Conservation (phyloP, 192 early-diverging fungal species). For the Gorgonomyces haynaldii region DNA sequence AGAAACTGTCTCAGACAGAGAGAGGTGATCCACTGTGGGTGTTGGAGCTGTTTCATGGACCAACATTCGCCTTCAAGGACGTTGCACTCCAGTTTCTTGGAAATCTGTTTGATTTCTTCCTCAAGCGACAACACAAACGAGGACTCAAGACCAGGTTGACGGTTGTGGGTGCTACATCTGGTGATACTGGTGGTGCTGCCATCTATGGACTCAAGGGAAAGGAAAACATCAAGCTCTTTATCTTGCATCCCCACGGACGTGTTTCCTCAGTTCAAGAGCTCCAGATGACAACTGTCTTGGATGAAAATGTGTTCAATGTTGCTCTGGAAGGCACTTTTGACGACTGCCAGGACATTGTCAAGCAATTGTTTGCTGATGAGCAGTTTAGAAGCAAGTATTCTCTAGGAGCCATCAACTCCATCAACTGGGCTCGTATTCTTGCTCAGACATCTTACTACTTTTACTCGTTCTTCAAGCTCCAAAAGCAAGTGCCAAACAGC, state of each 20-base stretch:
- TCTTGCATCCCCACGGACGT: constrained; percentile 79
- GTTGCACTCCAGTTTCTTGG: constrained; percentile 93
- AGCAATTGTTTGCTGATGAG: constrained; percentile 70
- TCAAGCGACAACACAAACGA: constrained; percentile 44
- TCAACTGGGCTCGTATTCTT: constrained; percentile 97
- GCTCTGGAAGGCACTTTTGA: constrained; percentile 93
- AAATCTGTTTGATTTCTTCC: constrained; percentile 96
- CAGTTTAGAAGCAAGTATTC: constrained; percentile 63
- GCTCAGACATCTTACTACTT: constrained; percentile 96
- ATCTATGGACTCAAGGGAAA: constrained; percentile 93
- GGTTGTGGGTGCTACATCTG: constrained; percentile 89
- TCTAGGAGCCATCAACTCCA: constrained; percentile 93
- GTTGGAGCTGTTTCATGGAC: constrained; percentile 93
- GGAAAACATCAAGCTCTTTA: constrained; percentile 86
- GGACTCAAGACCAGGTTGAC: constrained; percentile 52
- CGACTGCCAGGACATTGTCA: constrained; percentile 93
- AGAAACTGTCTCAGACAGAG: constrained; percentile 23
- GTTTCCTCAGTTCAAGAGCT: constrained; percentile 93
- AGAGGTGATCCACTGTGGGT: constrained; percentile 22
- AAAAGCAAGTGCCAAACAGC: neutral
- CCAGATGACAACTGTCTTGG: constrained; percentile 95
- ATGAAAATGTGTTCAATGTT: constrained; percentile 75
- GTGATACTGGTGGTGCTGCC: constrained; percentile 96
- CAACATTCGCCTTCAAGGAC: constrained; percentile 98
- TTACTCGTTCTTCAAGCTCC: constrained; percentile 65